Evolutionary conservation across 352 stramenopile species (phyloP), one percentile per base, ranked within the genome.

Genomic region (Pythium aquatile): DNA sequence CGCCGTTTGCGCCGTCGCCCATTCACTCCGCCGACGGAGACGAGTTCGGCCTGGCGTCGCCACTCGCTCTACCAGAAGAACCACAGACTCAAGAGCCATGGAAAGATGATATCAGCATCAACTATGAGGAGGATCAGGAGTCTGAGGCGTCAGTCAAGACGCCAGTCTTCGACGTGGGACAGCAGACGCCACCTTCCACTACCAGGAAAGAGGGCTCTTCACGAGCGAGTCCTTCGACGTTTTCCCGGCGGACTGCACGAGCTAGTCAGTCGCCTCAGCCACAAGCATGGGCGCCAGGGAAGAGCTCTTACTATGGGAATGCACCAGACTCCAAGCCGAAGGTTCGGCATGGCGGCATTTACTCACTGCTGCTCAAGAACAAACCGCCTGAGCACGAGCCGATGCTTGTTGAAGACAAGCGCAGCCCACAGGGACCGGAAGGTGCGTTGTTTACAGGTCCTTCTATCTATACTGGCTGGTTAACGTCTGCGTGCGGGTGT

Each of bases 311-410:
- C 17, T 29, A 51, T 51, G 44, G 17, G 5, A 26, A 35, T 32
- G 26, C 33, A 24, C 58, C 74, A 1, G 77, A 82, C 32, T 61
- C 73, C 5, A 78, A 81, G 61, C 61, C 66, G 13, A 90, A 93
- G 57, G 63, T 77, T 26, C 88, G 83, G 16, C 85, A 93, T 47
- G 85, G 85, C 13, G 85, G 85, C 2, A 91, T 93, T 52, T 93
- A 93, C 66, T 85, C 85, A 46, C 61, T 93, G 39, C 58, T 93
- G 44, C 69, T 93, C 26, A 87, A 90, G 69, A 85, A 87, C 61
- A 75, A 73, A 57, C 48, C 69, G 14, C 52, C 60, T 16, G 76
- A 81, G 56, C 68, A 85, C 35, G 78, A 86, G 40, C 73, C 83
- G 1, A 59, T 78, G n/a, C 75, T 91, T 8, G 72, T 91, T 8